phyloP scores from a whole-genome alignment of 2,329 filamentous ascomycete genomes.

The Arthrobotrys pseudoclavata region DNA sequence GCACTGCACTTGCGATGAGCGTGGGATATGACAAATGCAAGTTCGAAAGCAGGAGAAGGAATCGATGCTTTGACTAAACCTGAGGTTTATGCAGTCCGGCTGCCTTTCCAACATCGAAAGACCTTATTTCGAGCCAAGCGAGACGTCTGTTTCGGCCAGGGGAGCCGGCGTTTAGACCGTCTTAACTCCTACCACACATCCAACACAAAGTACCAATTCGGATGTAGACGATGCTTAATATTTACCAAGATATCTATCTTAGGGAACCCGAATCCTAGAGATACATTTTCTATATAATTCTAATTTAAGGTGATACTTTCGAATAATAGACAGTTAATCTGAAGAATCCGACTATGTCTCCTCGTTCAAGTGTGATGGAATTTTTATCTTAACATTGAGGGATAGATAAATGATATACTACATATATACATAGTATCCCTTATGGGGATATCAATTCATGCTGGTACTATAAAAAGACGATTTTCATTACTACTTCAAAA shows the following conservation, averaged over 20 bases:
- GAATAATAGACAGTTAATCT: too few relatives aligned
- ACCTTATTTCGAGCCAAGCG: constrained; percentile 11
- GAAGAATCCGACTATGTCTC: too few relatives aligned
- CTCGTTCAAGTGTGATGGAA: too few relatives aligned
- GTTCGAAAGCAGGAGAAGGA: constrained; percentile 33
- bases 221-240: background rate
- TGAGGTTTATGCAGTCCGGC: background rate
- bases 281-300: too few relatives aligned
- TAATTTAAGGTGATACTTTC: too few relatives aligned
- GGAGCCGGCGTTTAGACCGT: constrained; percentile 18
- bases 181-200: constrained; percentile 24
- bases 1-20: constrained; percentile 5
- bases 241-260: too few relatives aligned
- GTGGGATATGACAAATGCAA: constrained; percentile 49
- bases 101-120: constrained; percentile 11
- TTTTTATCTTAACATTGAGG: too few relatives aligned
- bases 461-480: background rate
- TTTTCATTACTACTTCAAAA: background rate
- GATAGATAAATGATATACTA: too few relatives aligned
- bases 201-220: too few relatives aligned
- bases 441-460: too few relatives aligned
- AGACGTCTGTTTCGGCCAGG: background rate
- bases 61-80: constrained; percentile 4
- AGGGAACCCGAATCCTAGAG: too few relatives aligned
- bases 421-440: too few relatives aligned